phyloP scores from a whole-genome alignment of 73 alveolate species.

The Paramecium sonneborni region DNA sequence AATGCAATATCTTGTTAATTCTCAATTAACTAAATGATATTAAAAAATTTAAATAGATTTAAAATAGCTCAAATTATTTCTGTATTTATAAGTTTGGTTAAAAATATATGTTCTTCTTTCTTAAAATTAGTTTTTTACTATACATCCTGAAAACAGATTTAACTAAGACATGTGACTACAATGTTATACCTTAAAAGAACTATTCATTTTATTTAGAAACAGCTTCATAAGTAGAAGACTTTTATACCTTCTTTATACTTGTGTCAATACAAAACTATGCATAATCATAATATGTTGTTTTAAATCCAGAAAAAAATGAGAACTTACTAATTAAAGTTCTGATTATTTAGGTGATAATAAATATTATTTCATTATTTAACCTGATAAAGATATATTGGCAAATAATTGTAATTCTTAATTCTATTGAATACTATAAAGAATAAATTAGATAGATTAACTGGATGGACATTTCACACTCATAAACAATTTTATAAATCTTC shows the following conservation, averaged over 20 bases:
- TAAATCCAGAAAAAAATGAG: not conserved
- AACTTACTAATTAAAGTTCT: not conserved
- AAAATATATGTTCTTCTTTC: too few relatives aligned
- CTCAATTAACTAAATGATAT: too few relatives aligned
- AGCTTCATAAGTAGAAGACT: not conserved
- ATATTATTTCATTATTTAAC: not conserved
- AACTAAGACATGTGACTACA: not conserved
- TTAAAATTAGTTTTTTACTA: too few relatives aligned
- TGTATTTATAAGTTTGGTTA: too few relatives aligned
- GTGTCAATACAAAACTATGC: not conserved
- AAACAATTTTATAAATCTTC: too few relatives aligned
- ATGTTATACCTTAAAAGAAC: not conserved
- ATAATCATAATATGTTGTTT: not conserved
- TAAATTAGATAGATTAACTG: too few relatives aligned
- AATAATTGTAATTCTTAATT: not conserved
- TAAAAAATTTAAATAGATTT: too few relatives aligned
- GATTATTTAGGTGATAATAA: not conserved
- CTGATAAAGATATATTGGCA: not conserved
- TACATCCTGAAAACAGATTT: not conserved
- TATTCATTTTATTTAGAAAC: not conserved
- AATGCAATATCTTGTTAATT: too few relatives aligned
- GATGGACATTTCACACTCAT: too few relatives aligned
- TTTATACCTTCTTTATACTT: not conserved
- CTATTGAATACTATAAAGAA: too few relatives aligned
- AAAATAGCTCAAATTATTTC: not conserved